These are phyloP conservation scores for Geotrichum restrictum DNA, from an alignment of 1,139 yeast species.

Conservation along the genomic window DNA sequence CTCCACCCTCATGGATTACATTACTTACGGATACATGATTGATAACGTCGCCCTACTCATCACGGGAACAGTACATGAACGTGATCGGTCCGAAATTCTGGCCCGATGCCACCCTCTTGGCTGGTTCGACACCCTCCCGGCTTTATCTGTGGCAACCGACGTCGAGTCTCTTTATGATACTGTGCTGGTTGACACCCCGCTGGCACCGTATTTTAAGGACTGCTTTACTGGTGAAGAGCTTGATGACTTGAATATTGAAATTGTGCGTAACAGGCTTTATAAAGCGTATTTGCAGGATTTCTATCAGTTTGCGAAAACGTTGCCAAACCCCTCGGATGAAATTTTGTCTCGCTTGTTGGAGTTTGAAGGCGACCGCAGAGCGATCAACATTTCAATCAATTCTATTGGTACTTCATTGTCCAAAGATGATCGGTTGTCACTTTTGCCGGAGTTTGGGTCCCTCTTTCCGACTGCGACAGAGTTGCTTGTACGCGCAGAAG, in stretches of 20 bases:
- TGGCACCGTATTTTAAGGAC: slow-evolving; percentile 92
- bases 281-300: slow-evolving; percentile 92
- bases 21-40: slow-evolving; percentile 95
- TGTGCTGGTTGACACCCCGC: slow-evolving; percentile 94
- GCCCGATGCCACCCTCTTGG: slow-evolving; percentile 94
- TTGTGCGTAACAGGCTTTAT: slow-evolving; percentile 85
- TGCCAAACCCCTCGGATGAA: slow-evolving; percentile 74
- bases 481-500: slow-evolving; percentile 72
- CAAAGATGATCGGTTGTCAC: slow-evolving; percentile 60
- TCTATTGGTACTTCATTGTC: slow-evolving; percentile 78
- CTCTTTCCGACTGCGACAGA: slow-evolving; percentile 72
- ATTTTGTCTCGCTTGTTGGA: slow-evolving; percentile 72
- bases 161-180: slow-evolving; percentile 87
- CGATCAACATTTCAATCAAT: slow-evolving; percentile 85
- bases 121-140: slow-evolving; percentile 97
- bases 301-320: slow-evolving; percentile 57
- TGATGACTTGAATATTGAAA: slow-evolving; percentile 93
- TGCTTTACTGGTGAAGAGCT: slow-evolving; percentile 90
- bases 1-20: slow-evolving; percentile 79
- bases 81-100: slow-evolving; percentile 82
- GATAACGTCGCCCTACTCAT: slow-evolving; percentile 95
- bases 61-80: slow-evolving; percentile 93
- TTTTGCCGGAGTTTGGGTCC: slow-evolving; percentile 78
- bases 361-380: slow-evolving; percentile 94
- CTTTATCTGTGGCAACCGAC: slow-evolving; percentile 90